Evolutionary conservation across 352 stramenopile species (phyloP).

Genomic region (Phytophthora hybrid): DNA sequence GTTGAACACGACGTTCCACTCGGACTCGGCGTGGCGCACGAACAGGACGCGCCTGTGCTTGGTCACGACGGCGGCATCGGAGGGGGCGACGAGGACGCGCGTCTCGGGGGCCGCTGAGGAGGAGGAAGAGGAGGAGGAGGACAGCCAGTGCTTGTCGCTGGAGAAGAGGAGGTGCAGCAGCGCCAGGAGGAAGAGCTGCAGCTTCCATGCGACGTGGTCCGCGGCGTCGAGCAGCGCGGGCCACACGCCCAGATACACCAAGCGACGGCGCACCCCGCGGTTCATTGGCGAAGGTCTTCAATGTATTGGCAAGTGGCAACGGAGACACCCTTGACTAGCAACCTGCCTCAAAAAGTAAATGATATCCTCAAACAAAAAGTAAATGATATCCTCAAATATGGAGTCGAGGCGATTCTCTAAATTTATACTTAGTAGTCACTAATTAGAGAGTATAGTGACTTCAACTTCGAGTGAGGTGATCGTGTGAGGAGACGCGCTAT

Average conservation of each 20-base stretch:
- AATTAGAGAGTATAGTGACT: too few species aligned
- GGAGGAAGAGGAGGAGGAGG: not conserved
- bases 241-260: constrained; percentile 30
- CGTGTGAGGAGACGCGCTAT: not conserved
- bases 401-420: too few species aligned
- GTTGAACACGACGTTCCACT: constrained; percentile 92
- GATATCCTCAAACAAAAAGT: too few species aligned
- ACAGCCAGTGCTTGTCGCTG: constrained; percentile 65
- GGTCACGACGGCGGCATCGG: constrained; percentile 5
- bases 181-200: constrained; percentile 68
- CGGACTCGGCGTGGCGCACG: constrained; percentile 87
- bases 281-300: constrained; percentile 16
- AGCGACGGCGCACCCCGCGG: constrained; percentile 19
- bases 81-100: not conserved
- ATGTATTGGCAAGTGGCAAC: too few species aligned
- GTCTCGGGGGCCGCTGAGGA: not conserved
- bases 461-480: too few species aligned
- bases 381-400: too few species aligned
- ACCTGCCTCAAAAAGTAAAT: too few species aligned
- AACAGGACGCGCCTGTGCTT: constrained; percentile 80
- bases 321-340: too few species aligned
- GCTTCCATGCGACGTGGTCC: constrained; percentile 66
- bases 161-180: constrained; percentile 80
- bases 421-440: too few species aligned
- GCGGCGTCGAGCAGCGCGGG: constrained; percentile 44